Conservation (phyloP, 495 filamentous ascomycete species). For the Mycothermus thermophilus region DNA sequence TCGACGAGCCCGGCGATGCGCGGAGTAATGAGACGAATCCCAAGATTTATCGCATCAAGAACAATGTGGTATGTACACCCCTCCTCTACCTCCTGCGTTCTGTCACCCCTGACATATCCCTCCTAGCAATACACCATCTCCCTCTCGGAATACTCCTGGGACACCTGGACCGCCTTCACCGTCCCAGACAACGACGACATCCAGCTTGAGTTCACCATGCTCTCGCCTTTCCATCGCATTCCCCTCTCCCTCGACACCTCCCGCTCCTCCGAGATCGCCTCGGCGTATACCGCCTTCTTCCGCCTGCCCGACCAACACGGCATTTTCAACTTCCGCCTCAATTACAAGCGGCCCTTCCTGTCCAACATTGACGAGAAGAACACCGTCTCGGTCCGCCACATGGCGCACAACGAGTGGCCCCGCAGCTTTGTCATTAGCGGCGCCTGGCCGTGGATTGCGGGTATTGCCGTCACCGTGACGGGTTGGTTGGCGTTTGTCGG, state of each 20-base stretch:
- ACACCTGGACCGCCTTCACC: conserved; percentile 58
- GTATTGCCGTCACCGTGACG: conserved; percentile 65
- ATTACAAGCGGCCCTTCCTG: conserved; percentile 90
- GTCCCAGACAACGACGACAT: conserved; percentile 54
- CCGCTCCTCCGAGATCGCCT: conserved; percentile 46
- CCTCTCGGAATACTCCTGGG: conserved; percentile 65
- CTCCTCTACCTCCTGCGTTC: not conserved
- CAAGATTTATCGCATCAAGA: conserved; percentile 89
- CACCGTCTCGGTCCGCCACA: conserved; percentile 86
- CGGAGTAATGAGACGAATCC: conserved; percentile 54
- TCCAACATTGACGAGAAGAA: conserved; percentile 87
- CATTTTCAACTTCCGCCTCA: conserved; percentile 91
- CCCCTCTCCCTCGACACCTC: conserved; percentile 42
- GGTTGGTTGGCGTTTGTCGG: conserved; percentile 78
- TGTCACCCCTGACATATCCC: conserved; percentile 2
- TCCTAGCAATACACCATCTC: conserved; percentile 72
- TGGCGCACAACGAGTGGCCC: conserved; percentile 93
- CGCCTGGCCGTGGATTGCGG: conserved; percentile 92
- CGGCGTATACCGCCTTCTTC: conserved; percentile 63
- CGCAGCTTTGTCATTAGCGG: conserved; percentile 78
- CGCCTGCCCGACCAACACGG: conserved; percentile 88
- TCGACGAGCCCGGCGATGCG: conserved; percentile 43
- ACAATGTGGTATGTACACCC: conserved; percentile 65
- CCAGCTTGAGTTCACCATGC: conserved; percentile 96
- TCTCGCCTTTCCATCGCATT: conserved; percentile 94